These are phyloP conservation scores for Larix kaempferi DNA, from an alignment of 75 land plant genomes.

Conservation along the genomic window DNA sequence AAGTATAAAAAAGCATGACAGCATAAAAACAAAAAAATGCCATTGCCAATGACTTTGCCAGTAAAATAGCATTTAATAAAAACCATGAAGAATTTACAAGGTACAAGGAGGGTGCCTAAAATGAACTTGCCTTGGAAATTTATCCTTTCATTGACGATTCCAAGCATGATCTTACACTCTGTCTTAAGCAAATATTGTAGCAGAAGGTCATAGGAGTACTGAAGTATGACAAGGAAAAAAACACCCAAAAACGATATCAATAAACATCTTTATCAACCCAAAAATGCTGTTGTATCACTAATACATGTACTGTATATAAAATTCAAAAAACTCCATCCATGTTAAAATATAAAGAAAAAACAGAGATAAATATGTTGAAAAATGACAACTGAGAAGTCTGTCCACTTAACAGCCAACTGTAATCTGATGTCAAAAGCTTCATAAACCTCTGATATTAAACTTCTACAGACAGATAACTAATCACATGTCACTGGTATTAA, in stretches of 20 bases:
- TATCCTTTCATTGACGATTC: slow-evolving; percentile 86
- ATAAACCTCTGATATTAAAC: no score
- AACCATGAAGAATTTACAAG: background rate
- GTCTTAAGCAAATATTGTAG: slow-evolving; percentile 88
- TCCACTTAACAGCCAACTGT: no score
- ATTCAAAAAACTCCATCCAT: background rate
- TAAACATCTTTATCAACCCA: background rate
- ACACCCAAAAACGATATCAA: background rate
- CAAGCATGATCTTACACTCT: slow-evolving; percentile 80
- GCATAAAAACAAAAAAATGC: background rate
- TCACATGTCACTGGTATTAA: no score
- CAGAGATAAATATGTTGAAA: background rate
- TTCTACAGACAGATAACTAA: no score
- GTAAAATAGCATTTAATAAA: background rate
- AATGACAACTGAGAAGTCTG: no score
- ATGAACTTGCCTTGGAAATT: slow-evolving; percentile 67
- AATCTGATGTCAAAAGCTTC: no score
- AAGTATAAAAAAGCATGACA: slow-evolving; percentile 2
- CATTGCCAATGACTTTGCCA: background rate
- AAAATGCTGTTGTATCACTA: background rate
- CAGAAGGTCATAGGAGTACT: slow-evolving; percentile 95
- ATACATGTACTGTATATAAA: background rate
- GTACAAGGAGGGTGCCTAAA: background rate
- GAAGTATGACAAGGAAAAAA: slow-evolving; percentile 5
- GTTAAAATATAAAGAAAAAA: background rate